Conservation (phyloP, 495 filamentous ascomycete species). For the Neurospora sp. region DNA sequence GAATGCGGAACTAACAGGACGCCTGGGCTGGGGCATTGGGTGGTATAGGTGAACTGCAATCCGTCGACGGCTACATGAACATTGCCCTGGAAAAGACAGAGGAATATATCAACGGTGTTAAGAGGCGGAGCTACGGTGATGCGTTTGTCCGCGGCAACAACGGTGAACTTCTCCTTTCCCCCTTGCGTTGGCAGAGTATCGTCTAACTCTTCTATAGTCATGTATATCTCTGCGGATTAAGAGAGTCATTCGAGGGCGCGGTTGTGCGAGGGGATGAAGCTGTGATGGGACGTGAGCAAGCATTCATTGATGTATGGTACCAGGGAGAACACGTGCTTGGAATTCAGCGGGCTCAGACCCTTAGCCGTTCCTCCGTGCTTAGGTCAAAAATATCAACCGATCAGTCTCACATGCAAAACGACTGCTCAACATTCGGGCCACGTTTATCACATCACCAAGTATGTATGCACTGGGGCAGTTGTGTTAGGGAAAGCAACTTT, state of each 20-base stretch:
- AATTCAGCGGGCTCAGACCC: background rate
- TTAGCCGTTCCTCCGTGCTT: background rate
- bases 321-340: background rate
- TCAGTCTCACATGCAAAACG: background rate
- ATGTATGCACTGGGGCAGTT: background rate
- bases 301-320: background rate
- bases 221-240: slow-evolving; percentile 69
- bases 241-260: background rate
- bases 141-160: slow-evolving; percentile 97
- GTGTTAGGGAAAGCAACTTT: background rate
- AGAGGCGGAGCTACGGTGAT: slow-evolving; percentile 79
- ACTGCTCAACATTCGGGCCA: background rate
- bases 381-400: background rate
- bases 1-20: slow-evolving; percentile 1
- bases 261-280: background rate
- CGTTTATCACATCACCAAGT: background rate
- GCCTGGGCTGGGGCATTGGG: background rate
- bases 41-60: slow-evolving; percentile 73
- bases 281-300: background rate
- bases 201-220: slow-evolving; percentile 34
- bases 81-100: slow-evolving; percentile 92
- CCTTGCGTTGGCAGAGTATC: background rate
- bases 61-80: slow-evolving; percentile 99
- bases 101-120: slow-evolving; percentile 76
- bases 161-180: slow-evolving; percentile 40